Evolutionary conservation across 345 rosid genomes (phyloP), one percentile per base, ranked within the genome.

Genomic region (Hevea brasiliensis): DNA sequence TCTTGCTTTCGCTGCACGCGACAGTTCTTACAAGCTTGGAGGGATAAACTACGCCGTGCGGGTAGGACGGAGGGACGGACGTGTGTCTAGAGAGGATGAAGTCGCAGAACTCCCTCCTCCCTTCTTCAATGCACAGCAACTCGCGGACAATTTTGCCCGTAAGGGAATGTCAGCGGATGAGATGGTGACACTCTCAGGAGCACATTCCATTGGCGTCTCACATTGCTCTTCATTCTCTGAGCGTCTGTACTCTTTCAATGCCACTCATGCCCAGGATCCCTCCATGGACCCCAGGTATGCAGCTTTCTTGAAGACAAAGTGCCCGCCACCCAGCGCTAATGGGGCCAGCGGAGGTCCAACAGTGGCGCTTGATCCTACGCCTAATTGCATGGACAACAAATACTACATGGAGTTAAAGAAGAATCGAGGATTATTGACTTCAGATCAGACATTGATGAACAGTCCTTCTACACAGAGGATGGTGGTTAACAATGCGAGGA

Each of bases 51-150:
- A 84, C 64, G 70, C 63, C 0, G 81, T 87, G 1, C 84, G 80
- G 0, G 74, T 84, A 0, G 87, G 91, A 11, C 83, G 87, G 29
- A 70, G 86, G 0, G 91, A 85, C 44, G 85, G 89, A 3, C 77
- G 79, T 0, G 66, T 85, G 47, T 82, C 89, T 0, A 1, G 42
- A 6, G 18, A 24, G 9, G 65, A 77, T 0, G 88, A 84, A 37
- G 80, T 71, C 4, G 0, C 44, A 0, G 50, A 74, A 12, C 67
- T 87, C 2, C 86, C 91, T 7, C 37, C 84, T 7, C 80, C 81
- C 0, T 45, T 2, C 70, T 61, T 80, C 77, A 65, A 67, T 20
- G 82, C 83, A 3, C 64, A 81, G 26, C 81, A 77, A 72, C 70
- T 82, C 51, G 63, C 71, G 26, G 60, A 73, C 20, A 63, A 12